phyloP scores from a whole-genome alignment of 139 green algal species.

The Chlamydomonas incerta region DNA sequence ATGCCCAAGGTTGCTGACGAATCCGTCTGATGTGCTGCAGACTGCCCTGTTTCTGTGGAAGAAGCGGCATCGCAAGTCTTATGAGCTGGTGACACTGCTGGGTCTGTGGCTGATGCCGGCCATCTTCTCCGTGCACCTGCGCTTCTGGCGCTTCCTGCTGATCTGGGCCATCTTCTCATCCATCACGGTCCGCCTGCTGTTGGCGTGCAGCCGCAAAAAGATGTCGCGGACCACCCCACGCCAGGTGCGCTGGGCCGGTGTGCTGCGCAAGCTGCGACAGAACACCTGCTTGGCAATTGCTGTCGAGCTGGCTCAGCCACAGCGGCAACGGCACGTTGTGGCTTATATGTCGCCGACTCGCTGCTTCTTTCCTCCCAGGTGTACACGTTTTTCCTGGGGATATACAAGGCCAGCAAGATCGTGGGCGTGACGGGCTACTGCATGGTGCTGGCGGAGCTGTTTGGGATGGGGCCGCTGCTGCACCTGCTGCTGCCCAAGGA shows the following conservation, averaged over 20 bases:
- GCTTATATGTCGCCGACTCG: too few species aligned
- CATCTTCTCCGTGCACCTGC: conserved; percentile 72
- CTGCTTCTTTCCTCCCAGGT: conserved; percentile 74
- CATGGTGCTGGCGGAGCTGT: conserved; percentile 78
- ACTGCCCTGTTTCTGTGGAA: conserved; percentile 82
- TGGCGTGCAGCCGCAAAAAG: conserved; percentile 60
- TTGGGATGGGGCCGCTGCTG: conserved; percentile 67
- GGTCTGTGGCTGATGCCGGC: conserved; percentile 90
- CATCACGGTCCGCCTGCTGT: conserved; percentile 77
- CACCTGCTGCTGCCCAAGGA: conserved; percentile 38
- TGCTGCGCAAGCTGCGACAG: too few species aligned
- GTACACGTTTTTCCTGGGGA: conserved; percentile 83
- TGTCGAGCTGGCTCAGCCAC: too few species aligned
- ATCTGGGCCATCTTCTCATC: conserved; percentile 77
- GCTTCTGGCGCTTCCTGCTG: conserved; percentile 84
- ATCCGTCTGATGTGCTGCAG: conserved; percentile 53
- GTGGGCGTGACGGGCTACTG: conserved; percentile 79
- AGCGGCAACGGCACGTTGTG: too few species aligned
- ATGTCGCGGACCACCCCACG: conserved; percentile 74
- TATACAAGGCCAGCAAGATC: conserved; percentile 67
- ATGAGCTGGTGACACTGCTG: conserved; percentile 87
- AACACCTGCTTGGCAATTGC: too few species aligned
- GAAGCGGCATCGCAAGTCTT: conserved; percentile 78
- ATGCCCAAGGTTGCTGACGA: conserved; percentile 52
- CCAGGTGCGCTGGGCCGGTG: too few species aligned